These are phyloP conservation scores for Prunus salicina DNA, from an alignment of 306 rosid genomes.

Conservation along the genomic window DNA sequence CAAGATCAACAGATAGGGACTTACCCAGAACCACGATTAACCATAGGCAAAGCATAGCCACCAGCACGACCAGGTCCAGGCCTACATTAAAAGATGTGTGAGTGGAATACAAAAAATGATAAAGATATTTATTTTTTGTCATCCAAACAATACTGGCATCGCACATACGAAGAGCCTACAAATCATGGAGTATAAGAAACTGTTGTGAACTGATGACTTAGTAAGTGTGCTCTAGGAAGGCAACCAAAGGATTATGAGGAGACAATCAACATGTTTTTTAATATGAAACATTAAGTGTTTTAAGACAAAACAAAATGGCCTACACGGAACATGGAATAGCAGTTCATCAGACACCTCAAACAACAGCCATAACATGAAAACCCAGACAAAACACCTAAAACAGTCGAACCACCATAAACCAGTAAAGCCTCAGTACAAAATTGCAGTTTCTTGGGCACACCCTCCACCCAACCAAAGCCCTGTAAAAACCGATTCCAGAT, in stretches of 20 bases:
- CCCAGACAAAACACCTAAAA: neutral
- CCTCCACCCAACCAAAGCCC: neutral
- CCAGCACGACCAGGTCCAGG: constrained; percentile 52
- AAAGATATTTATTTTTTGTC: neutral
- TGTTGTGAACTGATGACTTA: neutral
- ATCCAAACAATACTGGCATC: neutral
- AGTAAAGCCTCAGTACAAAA: neutral
- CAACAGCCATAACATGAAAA: neutral
- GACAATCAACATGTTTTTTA: neutral
- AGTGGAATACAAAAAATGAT: constrained; percentile 7
- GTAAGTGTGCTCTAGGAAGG: neutral
- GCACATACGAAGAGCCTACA: neutral
- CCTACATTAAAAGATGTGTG: constrained; percentile 40
- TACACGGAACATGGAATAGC: neutral
- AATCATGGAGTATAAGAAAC: neutral
- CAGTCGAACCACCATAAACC: no score
- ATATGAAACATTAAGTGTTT: neutral
- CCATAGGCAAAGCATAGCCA: constrained; percentile 37
- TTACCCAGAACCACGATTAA: constrained; percentile 66
- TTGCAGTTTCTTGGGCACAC: neutral
- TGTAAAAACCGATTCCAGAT: neutral
- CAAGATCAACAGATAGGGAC: constrained; percentile 9
- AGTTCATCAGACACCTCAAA: neutral
- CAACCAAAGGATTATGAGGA: neutral
- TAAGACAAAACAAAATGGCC: neutral